These are phyloP conservation scores for Penicillium brevicompactum DNA, from an alignment of 2,329 filamentous ascomycete species.

Conservation along the genomic window DNA sequence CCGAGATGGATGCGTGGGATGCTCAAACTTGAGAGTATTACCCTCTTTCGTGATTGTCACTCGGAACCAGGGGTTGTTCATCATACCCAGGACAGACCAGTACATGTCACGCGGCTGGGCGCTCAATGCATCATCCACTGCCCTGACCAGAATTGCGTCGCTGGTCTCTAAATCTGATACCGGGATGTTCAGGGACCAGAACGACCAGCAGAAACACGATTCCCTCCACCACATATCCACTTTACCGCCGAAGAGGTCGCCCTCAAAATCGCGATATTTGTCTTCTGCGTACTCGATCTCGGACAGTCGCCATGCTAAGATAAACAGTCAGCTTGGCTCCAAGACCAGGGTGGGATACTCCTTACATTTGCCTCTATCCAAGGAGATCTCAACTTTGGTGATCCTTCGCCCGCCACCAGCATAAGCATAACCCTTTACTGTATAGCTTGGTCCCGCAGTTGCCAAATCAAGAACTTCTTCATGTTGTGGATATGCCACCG, in stretches of 20 bases:
- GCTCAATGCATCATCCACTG: slow-evolving; percentile 89
- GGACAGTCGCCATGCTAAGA: slow-evolving; percentile 68
- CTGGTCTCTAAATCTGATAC: slow-evolving; percentile 63
- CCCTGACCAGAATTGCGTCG: slow-evolving; percentile 75
- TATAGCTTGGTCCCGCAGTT: slow-evolving; percentile 59
- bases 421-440: slow-evolving; percentile 80
- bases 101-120: slow-evolving; percentile 91
- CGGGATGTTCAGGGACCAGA: slow-evolving; percentile 76
- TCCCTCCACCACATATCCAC: slow-evolving; percentile 83
- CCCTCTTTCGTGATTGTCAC: slow-evolving; percentile 73
- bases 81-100: slow-evolving; percentile 94
- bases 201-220: slow-evolving; percentile 86
- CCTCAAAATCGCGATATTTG: slow-evolving; percentile 69
- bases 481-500: slow-evolving; percentile 77
- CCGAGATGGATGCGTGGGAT: slow-evolving; percentile 80
- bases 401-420: slow-evolving; percentile 82
- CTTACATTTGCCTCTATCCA: slow-evolving; percentile 73
- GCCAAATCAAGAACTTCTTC: slow-evolving; percentile 64
- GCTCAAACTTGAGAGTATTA: slow-evolving; percentile 72
- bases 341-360: not conserved
- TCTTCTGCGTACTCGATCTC: slow-evolving; percentile 84
- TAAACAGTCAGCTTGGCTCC: slow-evolving; percentile 11
- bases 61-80: slow-evolving; percentile 96
- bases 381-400: slow-evolving; percentile 77
- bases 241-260: slow-evolving; percentile 70